These are phyloP conservation scores for Saccharomyces jurei DNA, from an alignment of 805 yeast genomes.

Conservation along the genomic window DNA sequence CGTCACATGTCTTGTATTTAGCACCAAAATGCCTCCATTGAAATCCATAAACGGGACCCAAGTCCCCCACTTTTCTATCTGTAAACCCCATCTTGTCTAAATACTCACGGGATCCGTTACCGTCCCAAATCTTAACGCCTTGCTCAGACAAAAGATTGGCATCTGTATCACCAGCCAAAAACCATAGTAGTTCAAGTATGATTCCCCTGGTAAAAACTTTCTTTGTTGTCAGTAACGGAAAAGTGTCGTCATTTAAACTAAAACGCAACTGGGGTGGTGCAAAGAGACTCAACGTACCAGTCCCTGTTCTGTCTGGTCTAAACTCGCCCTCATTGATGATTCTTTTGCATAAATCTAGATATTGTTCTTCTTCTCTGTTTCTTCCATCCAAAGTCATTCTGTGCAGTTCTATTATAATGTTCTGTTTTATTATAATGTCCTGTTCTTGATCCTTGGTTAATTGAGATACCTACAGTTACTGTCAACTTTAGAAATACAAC, in stretches of 20 bases:
- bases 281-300: slow-evolving; percentile 84
- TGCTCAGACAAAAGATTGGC: slow-evolving; percentile 68
- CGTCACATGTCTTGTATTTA: slow-evolving; percentile 73
- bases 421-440: background rate
- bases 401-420: background rate
- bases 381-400: slow-evolving; percentile 1
- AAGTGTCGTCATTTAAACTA: slow-evolving; percentile 56
- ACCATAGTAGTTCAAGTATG: slow-evolving; percentile 87
- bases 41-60: slow-evolving; percentile 98
- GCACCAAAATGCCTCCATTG: slow-evolving; percentile 99
- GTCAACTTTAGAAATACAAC: background rate
- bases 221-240: slow-evolving; percentile 90
- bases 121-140: slow-evolving; percentile 98
- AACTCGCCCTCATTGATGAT: slow-evolving; percentile 81
- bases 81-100: slow-evolving; percentile 75
- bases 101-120: slow-evolving; percentile 90
- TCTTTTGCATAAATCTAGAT: slow-evolving; percentile 68
- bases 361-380: slow-evolving; percentile 65
- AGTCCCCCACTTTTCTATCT: slow-evolving; percentile 81
- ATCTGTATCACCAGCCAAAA: slow-evolving; percentile 81
- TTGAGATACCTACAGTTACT: background rate
- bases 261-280: slow-evolving; percentile 96
- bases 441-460: background rate
- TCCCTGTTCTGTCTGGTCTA: slow-evolving; percentile 95
- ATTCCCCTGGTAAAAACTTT: slow-evolving; percentile 85